Evolutionary conservation across 805 yeast genomes (phyloP).

Genomic region (Sugiyamaella americana): DNA sequence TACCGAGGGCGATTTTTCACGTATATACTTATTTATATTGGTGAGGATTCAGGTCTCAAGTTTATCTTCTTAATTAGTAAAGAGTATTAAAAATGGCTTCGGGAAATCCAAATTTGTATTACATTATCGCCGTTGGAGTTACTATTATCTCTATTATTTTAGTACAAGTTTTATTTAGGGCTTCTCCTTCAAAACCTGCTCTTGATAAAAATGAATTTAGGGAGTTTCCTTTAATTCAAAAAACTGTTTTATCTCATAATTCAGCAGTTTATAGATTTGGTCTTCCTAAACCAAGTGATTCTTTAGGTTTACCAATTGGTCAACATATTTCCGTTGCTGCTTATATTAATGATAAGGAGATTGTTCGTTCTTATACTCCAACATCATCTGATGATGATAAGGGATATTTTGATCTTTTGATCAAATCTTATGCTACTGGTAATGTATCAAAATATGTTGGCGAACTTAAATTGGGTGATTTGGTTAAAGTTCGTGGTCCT

Average conservation of each 20-base stretch:
- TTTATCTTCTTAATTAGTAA: no score
- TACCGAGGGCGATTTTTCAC: no score
- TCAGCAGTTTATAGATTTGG: constrained; percentile 77
- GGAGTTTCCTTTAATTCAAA: constrained; percentile 76
- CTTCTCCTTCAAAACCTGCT: constrained; percentile 32
- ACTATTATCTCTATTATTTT: constrained; percentile 9
- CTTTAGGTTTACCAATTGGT: constrained; percentile 86
- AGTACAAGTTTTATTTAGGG: constrained; percentile 7
- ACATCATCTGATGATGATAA: constrained; percentile 52
- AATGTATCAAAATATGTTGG: constrained; percentile 73
- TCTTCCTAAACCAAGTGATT: constrained; percentile 67
- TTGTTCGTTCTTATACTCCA: constrained; percentile 86
- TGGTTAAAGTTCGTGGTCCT: constrained; percentile 74
- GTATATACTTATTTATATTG: no score
- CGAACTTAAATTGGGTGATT: constrained; percentile 68
- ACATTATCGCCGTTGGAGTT: constrained; percentile 7
- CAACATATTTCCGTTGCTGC: constrained; percentile 86
- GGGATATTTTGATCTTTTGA: constrained; percentile 78
- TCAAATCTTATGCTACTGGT: constrained; percentile 81
- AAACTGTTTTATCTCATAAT: constrained; percentile 73
- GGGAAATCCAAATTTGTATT: constrained; percentile 1
- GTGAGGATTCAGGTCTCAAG: no score
- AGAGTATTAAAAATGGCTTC: no score
- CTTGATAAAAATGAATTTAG: constrained; percentile 62
- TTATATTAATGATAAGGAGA: constrained; percentile 68